A percentile compares a stretch with the other conserved stretches of the same genome.
Conservation (phyloP, 352 stramenopile species). For the Pythium brassicae region DNA sequence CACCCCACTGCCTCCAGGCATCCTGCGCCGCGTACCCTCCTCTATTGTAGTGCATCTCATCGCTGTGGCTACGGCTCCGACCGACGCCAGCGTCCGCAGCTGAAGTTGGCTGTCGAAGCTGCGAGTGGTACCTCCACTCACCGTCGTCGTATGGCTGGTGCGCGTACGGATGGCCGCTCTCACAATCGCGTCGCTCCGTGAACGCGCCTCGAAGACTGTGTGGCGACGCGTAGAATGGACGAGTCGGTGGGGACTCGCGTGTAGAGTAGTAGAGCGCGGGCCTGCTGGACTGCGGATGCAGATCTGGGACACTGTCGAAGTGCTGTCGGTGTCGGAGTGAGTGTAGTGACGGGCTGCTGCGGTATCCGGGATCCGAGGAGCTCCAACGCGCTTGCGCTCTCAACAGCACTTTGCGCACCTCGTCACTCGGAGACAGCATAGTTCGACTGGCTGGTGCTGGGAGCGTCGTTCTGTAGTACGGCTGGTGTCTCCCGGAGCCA, state of each 20-base stretch:
- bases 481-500: background rate
- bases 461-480: background rate
- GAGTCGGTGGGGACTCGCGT: constrained; percentile 14
- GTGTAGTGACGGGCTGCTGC: background rate
- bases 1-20: background rate
- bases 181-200: constrained; percentile 34
- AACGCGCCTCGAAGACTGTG: constrained; percentile 15
- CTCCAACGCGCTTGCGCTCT: constrained; percentile 20
- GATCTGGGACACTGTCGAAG: background rate
- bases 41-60: constrained; percentile 4
- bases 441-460: constrained; percentile 10
- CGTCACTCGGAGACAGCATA: constrained; percentile 49
- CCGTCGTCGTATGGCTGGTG: background rate
- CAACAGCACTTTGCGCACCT: constrained; percentile 46
- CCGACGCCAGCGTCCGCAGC: background rate
- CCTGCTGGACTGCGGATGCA: background rate
- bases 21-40: background rate
- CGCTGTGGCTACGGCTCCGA: constrained; percentile 11
- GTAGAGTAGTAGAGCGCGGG: constrained; percentile 28
- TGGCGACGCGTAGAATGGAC: background rate
- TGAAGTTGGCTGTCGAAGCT: background rate
- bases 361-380: background rate
- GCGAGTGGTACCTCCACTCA: background rate
- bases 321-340: constrained; percentile 1
- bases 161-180: constrained; percentile 7